A percentile compares a stretch with the other conserved stretches of the same genome.
Evolutionary conservation across 768 basidiomycete genomes (phyloP).

Genomic region (Russula brevipes): DNA sequence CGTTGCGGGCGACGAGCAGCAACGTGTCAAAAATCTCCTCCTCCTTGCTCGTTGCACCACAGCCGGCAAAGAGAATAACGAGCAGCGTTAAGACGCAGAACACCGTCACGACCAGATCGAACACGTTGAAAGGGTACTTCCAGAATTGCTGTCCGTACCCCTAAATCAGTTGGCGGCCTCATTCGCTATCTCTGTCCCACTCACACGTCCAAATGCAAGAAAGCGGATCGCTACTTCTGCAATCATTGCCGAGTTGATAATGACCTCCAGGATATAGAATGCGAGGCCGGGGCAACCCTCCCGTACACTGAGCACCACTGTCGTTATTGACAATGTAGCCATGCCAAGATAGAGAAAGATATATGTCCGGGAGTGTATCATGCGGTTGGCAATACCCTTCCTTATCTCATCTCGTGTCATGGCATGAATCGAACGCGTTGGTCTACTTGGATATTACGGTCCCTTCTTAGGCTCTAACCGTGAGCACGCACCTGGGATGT

Average conservation of each 20-base stretch:
- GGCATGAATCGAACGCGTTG: slow-evolving; percentile 77
- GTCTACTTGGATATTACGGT: slow-evolving; percentile 37
- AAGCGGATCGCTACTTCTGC: slow-evolving; percentile 88
- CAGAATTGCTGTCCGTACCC: slow-evolving; percentile 75
- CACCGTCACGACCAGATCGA: slow-evolving; percentile 81
- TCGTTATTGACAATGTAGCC: slow-evolving; percentile 82
- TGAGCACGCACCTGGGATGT: slow-evolving; percentile 27
- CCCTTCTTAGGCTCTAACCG: slow-evolving; percentile 15
- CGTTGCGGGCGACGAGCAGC: slow-evolving; percentile 85
- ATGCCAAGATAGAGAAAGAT: slow-evolving; percentile 85
- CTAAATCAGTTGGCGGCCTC: not conserved
- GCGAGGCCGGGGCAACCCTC: slow-evolving; percentile 83
- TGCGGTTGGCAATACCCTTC: slow-evolving; percentile 81
- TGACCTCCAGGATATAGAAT: slow-evolving; percentile 85
- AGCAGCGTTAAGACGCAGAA: slow-evolving; percentile 89
- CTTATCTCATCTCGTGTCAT: slow-evolving; percentile 79
- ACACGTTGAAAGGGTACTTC: slow-evolving; percentile 87
- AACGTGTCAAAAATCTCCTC: slow-evolving; percentile 94
- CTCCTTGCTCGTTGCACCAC: slow-evolving; percentile 76
- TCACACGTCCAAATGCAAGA: slow-evolving; percentile 86
- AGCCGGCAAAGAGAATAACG: slow-evolving; percentile 83
- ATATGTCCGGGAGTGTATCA: slow-evolving; percentile 83
- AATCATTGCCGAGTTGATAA: slow-evolving; percentile 90
- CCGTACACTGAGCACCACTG: slow-evolving; percentile 74
- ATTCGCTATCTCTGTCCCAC: slow-evolving; percentile 31